Evolutionary conservation across 2,329 filamentous ascomycete genomes (phyloP).

Genomic region (Byssothecium circinans): DNA sequence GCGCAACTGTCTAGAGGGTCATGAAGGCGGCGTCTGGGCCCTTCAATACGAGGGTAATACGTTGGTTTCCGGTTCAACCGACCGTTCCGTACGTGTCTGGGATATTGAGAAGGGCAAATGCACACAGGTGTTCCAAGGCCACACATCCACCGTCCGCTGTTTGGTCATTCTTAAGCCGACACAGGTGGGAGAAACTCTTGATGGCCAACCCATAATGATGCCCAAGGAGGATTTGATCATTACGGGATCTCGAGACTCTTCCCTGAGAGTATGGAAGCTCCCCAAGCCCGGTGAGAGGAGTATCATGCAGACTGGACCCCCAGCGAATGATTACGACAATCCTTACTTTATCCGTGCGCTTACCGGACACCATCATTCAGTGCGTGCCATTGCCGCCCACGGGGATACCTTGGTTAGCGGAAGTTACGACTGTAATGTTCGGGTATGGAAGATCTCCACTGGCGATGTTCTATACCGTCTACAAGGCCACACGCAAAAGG

Average conservation of each 20-base stretch:
- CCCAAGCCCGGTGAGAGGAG: conserved; percentile 76
- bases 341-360: conserved; percentile 92
- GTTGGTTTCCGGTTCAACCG: conserved; percentile 92
- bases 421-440: conserved; percentile 92
- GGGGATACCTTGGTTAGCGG: conserved; percentile 96
- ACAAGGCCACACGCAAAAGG: conserved; percentile 85
- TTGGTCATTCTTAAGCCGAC: conserved; percentile 91
- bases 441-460: conserved; percentile 96
- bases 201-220: conserved; percentile 81
- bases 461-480: conserved; percentile 84
- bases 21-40: conserved; percentile 97
- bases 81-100: conserved; percentile 98
- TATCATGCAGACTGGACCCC: conserved; percentile 77
- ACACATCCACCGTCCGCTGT: conserved; percentile 95
- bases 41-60: conserved; percentile 95
- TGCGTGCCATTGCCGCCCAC: conserved; percentile 92
- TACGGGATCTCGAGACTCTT: conserved; percentile 93
- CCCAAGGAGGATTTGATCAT: conserved; percentile 95
- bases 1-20: conserved; percentile 80
- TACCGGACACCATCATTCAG: conserved; percentile 85
- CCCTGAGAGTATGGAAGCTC: conserved; percentile 90
- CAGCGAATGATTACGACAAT: conserved; percentile 75
- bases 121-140: conserved; percentile 94
- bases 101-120: conserved; percentile 92
- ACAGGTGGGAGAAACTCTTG: conserved; percentile 68